Base-by-base conservation (phyloP, 371 early-diverging fungal species). In the Mucor plumbeus region DNA sequence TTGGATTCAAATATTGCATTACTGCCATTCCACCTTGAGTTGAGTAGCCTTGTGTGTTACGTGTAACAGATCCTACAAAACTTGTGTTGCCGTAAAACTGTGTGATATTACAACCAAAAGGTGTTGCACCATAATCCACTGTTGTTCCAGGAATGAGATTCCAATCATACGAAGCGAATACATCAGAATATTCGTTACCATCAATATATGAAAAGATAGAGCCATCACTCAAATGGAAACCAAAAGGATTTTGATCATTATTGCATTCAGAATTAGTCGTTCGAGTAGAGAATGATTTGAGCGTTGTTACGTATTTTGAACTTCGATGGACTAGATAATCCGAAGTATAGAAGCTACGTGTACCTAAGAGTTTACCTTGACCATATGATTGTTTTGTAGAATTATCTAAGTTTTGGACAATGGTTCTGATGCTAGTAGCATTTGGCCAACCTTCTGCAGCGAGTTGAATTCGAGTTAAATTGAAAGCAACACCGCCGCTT, bases 101-200 rank as follows among this genome's bases (percentile, higher is more conserved):
- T 17, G 77, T 71, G 13, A 43, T 19, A 40, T 67, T 67, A 34
- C 77, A 77, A 11, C 41, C 67, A 17, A 77, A 63, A 6, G 65
- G 68, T 10, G 66, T 69, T 5, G 64, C 67, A 8, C 68, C 70
- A 54, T 74, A 74, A 39, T 70, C 72, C 5, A 72, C 74, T 1
- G 77, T 77, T 1, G 74, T 72, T 4, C 77, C 77, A 15, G 77
- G 77, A 4, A 74, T 41, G 11, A 77, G 60, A 40, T 77, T 63
- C 77, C 77, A 77, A 39, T 77, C 75, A 72, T 72, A 77, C 11
- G 71, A 59, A 11, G 68, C 69, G 58, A 77, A 77, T 0, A 68
- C 62, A 21, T 77, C 77, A 10, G 56, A 17, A 31, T 77, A 77
- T 19, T 77, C 77, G 13, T 71, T 58, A 0, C 77, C 77, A 13